Conservation (phyloP, 805 yeast species). For the Yarrowia phangngaensis region DNA sequence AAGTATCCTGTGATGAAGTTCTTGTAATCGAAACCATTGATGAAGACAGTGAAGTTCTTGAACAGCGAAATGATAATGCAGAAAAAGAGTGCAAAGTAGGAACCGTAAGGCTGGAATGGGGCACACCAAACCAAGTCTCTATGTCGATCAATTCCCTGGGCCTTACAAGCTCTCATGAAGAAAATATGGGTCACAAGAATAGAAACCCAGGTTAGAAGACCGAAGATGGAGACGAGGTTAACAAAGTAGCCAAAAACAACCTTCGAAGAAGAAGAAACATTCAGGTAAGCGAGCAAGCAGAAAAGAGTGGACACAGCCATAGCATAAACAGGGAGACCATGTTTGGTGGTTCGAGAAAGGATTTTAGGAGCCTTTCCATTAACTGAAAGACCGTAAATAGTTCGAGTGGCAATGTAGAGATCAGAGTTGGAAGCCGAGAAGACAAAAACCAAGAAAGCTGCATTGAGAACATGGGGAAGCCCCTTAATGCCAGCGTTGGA, state of each 20-base stretch:
- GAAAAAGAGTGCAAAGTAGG: slow-evolving; percentile 53
- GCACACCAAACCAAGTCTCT: slow-evolving; percentile 55
- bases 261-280: slow-evolving; percentile 53
- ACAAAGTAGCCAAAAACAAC: slow-evolving; percentile 59
- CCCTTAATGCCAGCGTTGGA: slow-evolving; percentile 59
- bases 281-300: slow-evolving; percentile 68
- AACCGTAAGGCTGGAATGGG: slow-evolving; percentile 66
- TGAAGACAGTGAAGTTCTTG: slow-evolving; percentile 70
- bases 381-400: slow-evolving; percentile 64
- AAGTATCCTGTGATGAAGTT: slow-evolving; percentile 74
- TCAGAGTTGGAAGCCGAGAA: slow-evolving; percentile 80
- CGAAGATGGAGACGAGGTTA: slow-evolving; percentile 69
- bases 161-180: slow-evolving; percentile 61
- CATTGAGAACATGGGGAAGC: slow-evolving; percentile 72
- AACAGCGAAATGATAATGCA: slow-evolving; percentile 56
- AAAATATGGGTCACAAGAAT: slow-evolving; percentile 62
- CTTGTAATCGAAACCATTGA: slow-evolving; percentile 56
- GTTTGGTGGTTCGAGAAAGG: slow-evolving; percentile 59
- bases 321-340: slow-evolving; percentile 68
- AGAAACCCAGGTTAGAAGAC: slow-evolving; percentile 69
- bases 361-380: slow-evolving; percentile 71
- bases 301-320: slow-evolving; percentile 50
- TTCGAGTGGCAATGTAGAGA: slow-evolving; percentile 72
- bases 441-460: slow-evolving; percentile 69
- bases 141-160: slow-evolving; percentile 60